Evolutionary conservation across 1,139 yeast species (phyloP).

Genomic region (Hemisphaericaspora xylanilytica): DNA sequence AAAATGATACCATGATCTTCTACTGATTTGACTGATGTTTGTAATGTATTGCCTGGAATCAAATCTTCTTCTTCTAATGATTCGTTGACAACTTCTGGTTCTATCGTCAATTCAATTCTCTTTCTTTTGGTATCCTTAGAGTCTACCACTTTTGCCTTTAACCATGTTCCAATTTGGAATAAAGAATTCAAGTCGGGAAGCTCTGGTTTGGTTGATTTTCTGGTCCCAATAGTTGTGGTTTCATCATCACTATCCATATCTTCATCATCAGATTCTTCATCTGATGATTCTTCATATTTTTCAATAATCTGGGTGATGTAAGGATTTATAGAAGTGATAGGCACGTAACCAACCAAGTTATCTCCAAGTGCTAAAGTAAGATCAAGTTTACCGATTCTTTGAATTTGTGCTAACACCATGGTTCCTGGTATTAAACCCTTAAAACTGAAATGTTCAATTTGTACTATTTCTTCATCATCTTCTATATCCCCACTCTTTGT

Average conservation of each 20-base stretch:
- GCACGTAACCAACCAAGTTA: slow-evolving; percentile 74
- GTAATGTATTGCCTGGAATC: slow-evolving; percentile 60
- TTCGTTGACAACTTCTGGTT: slow-evolving; percentile 70
- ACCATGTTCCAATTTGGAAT: slow-evolving; percentile 79
- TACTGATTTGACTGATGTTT: slow-evolving; percentile 71
- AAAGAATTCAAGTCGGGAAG: slow-evolving; percentile 55
- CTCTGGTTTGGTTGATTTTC: slow-evolving; percentile 26
- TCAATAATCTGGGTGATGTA: slow-evolving; percentile 59
- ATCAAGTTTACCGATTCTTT: slow-evolving; percentile 59
- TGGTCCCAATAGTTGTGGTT: slow-evolving; percentile 15
- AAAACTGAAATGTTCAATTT: slow-evolving; percentile 61
- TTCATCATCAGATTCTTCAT: slow-evolving; percentile 44
- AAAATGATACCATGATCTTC: slow-evolving; percentile 91
- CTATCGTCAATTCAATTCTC: slow-evolving; percentile 70
- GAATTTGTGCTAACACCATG: slow-evolving; percentile 71
- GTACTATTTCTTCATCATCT: slow-evolving; percentile 28
- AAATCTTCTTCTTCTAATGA: slow-evolving; percentile 64
- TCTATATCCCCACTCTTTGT: slow-evolving; percentile 20
- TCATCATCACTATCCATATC: no score
- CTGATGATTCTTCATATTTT: slow-evolving; percentile 38
- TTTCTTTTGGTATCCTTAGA: slow-evolving; percentile 52
- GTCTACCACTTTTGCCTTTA: slow-evolving; percentile 70
- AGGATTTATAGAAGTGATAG: slow-evolving; percentile 72
- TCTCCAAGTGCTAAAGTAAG: slow-evolving; percentile 76
- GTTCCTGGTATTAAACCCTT: slow-evolving; percentile 69